Evolutionary conservation across 2,329 filamentous ascomycete genomes (phyloP).

Genomic region (Xenoacremonium recifei): DNA sequence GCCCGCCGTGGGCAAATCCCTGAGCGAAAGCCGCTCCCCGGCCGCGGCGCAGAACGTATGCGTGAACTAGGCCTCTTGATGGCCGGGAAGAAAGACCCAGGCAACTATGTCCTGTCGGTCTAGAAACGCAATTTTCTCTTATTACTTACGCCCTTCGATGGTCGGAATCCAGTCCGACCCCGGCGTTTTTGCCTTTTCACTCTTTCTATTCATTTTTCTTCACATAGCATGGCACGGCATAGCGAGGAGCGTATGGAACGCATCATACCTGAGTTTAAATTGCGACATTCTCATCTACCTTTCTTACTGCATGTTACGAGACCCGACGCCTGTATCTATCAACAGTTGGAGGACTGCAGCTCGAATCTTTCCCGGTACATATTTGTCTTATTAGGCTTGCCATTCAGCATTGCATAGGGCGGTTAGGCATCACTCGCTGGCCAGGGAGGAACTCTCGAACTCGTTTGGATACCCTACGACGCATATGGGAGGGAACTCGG

Average conservation of each 20-base stretch:
- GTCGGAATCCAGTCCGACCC: neutral
- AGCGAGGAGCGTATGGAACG: constrained; percentile 4
- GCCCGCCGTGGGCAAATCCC: constrained; percentile 65
- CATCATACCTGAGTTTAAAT: constrained; percentile 16
- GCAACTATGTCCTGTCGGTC: constrained; percentile 76
- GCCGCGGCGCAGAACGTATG: constrained; percentile 92
- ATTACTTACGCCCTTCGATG: neutral
- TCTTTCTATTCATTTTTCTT: constrained; percentile 4
- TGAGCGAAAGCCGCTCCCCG: constrained; percentile 69
- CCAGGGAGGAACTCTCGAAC: constrained; percentile 18
- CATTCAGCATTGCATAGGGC: constrained; percentile 21
- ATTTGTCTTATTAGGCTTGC: constrained; percentile 11
- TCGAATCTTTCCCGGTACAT: constrained; percentile 18
- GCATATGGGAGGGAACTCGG: constrained; percentile 23
- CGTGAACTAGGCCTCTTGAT: constrained; percentile 75
- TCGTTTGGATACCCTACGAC: constrained; percentile 33
- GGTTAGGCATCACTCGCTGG: constrained; percentile 25
- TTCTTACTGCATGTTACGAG: constrained; percentile 7
- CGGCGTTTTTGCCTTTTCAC: neutral
- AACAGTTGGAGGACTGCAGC: constrained; percentile 8
- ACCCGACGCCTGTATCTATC: constrained; percentile 19
- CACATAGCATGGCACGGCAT: constrained; percentile 8
- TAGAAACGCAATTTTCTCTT: constrained; percentile 38
- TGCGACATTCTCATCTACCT: constrained; percentile 8
- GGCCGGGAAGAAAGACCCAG: constrained; percentile 73